These are phyloP conservation scores for Artemisia argyi DNA, from an alignment of 129 eudicot species.

Conservation along the genomic window DNA sequence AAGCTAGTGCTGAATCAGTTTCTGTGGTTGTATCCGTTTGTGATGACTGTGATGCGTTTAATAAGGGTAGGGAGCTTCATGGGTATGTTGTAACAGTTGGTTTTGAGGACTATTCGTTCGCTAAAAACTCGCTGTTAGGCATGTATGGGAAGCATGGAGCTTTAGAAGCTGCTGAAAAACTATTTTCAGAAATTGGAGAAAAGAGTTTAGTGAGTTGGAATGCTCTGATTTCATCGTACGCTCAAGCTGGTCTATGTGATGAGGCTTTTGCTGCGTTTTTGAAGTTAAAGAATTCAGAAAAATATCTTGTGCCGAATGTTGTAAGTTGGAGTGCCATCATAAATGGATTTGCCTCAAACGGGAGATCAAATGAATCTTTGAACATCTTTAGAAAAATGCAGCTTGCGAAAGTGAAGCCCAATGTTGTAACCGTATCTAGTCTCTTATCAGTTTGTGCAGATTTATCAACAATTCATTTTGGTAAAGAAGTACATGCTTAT, in stretches of 20 bases:
- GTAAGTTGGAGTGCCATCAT: conserved; percentile 75
- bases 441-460: conserved; percentile 70
- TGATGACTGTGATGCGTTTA: conserved; percentile 27
- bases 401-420: conserved; percentile 46
- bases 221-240: conserved; percentile 64
- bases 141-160: conserved; percentile 61
- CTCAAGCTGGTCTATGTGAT: conserved; percentile 66
- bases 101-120: conserved; percentile 51
- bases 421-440: conserved; percentile 48
- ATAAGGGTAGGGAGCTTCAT: conserved; percentile 52
- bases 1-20: conserved; percentile 52
- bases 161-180: conserved; percentile 40
- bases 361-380: conserved; percentile 49
- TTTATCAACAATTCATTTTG: conserved; percentile 44
- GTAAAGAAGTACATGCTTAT: conserved; percentile 65
- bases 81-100: conserved; percentile 52
- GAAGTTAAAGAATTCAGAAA: conserved; percentile 35
- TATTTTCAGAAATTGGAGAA: conserved; percentile 43
- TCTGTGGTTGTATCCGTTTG: conserved; percentile 74
- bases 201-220: conserved; percentile 75
- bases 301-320: conserved; percentile 42
- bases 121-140: conserved; percentile 61
- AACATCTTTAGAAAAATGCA: conserved; percentile 68
- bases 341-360: conserved; percentile 54
- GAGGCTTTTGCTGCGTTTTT: conserved; percentile 55